phyloP scores from a whole-genome alignment of 345 rosid species.

The Murraya paniculata region DNA sequence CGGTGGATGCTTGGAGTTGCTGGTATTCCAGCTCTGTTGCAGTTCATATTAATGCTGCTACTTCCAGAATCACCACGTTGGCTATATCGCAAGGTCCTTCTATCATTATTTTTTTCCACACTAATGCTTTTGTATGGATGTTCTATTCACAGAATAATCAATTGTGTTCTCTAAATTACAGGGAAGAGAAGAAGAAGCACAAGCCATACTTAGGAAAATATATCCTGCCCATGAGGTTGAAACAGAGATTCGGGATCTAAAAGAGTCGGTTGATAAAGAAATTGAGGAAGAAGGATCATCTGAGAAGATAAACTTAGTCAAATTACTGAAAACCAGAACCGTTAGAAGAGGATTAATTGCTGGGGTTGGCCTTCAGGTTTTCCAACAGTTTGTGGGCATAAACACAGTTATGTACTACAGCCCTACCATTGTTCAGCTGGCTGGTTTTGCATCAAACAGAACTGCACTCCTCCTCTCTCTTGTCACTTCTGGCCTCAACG shows the following conservation, averaged over 20 bases:
- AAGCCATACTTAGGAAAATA: constrained; percentile 53
- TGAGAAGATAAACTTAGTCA: constrained; percentile 49
- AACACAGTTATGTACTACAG: constrained; percentile 94
- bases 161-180: constrained; percentile 16
- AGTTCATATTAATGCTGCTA: constrained; percentile 62
- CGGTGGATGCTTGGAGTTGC: constrained; percentile 98
- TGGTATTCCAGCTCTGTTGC: constrained; percentile 73
- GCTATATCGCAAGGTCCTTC: constrained; percentile 71
- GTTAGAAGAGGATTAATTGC: constrained; percentile 82
- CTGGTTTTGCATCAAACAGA: constrained; percentile 80
- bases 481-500: constrained; percentile 71
- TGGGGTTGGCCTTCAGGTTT: constrained; percentile 82
- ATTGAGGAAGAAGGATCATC: constrained; percentile 48
- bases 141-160: neutral
- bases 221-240: constrained; percentile 58
- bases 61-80: constrained; percentile 96
- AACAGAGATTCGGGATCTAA: constrained; percentile 57
- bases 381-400: constrained; percentile 89
- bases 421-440: constrained; percentile 76
- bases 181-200: constrained; percentile 84
- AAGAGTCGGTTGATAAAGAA: constrained; percentile 67
- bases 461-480: constrained; percentile 81
- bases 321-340: constrained; percentile 51
- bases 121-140: neutral
- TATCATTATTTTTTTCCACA: neutral